phyloP scores from a whole-genome alignment of 2,329 filamentous ascomycete genomes.

The Thelonectria olida region DNA sequence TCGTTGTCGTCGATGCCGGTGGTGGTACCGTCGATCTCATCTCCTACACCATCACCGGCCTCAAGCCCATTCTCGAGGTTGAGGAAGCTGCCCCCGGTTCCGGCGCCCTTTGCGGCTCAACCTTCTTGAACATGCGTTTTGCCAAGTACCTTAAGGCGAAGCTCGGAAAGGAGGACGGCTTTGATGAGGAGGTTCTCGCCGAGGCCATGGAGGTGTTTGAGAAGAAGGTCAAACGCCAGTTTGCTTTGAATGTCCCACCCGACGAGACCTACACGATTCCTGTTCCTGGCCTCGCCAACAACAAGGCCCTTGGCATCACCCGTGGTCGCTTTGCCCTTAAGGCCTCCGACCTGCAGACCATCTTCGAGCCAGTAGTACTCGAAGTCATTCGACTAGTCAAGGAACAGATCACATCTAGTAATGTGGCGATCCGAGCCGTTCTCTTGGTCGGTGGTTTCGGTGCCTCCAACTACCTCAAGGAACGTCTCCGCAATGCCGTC shows the following conservation, averaged over 20 bases:
- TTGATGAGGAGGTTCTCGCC: constrained; percentile 50
- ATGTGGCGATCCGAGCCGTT: constrained; percentile 51
- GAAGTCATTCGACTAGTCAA: constrained; percentile 55
- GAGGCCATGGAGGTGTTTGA: constrained; percentile 55
- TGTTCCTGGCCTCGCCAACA: constrained; percentile 52
- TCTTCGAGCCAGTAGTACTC: constrained; percentile 55
- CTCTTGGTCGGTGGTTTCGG: constrained; percentile 58
- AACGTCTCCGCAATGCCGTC: constrained; percentile 49
- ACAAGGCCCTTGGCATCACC: constrained; percentile 48
- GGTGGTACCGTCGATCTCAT: constrained; percentile 63
- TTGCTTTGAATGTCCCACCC: constrained; percentile 42
- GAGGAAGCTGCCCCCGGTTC: constrained; percentile 55
- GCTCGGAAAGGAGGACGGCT: constrained; percentile 50
- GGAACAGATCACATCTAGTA: constrained; percentile 51
- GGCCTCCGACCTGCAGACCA: constrained; percentile 49
- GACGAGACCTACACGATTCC: constrained; percentile 49
- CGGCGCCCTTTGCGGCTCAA: constrained; percentile 57
- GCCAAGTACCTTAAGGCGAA: constrained; percentile 50
- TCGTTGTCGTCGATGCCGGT: constrained; percentile 62
- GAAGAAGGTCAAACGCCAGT: constrained; percentile 50
- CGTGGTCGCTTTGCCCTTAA: constrained; percentile 50
- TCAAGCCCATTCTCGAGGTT: constrained; percentile 55
- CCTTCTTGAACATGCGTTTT: constrained; percentile 57
- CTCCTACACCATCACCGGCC: constrained; percentile 55
- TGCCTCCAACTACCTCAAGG: constrained; percentile 54